These are phyloP conservation scores for Cydonia oblonga DNA, from an alignment of 331 rosid species.

Conservation along the genomic window DNA sequence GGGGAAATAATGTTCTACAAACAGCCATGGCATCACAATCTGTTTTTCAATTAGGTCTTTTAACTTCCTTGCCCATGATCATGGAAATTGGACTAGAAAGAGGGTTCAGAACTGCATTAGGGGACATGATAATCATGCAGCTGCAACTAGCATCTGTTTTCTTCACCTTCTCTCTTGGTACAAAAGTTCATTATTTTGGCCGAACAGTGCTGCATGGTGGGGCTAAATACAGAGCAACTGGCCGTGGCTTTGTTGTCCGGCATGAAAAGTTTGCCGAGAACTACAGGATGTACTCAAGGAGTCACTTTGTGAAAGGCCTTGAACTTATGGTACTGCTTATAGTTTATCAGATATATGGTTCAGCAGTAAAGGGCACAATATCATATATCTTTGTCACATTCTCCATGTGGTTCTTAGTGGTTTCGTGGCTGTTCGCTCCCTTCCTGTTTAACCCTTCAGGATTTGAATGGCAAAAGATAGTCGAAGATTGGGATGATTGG, in stretches of 20 bases:
- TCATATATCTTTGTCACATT: constrained; percentile 37
- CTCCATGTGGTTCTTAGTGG: constrained; percentile 93
- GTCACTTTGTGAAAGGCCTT: constrained; percentile 81
- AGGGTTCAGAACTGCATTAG: constrained; percentile 79
- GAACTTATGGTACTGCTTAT: constrained; percentile 75
- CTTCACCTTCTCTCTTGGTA: constrained; percentile 93
- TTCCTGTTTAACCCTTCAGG: constrained; percentile 95
- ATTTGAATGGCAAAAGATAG: constrained; percentile 98
- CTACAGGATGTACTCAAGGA: constrained; percentile 85
- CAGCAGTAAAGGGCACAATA: constrained; percentile 35
- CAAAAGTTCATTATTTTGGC: constrained; percentile 83
- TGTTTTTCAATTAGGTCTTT: constrained; percentile 74
- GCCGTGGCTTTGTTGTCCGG: constrained; percentile 96
- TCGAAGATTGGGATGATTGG: constrained; percentile 98
- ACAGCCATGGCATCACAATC: constrained; percentile 89
- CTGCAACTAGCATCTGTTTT: constrained; percentile 86
- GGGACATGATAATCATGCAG: constrained; percentile 79
- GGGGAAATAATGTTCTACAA: constrained; percentile 51
- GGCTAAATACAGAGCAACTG: constrained; percentile 94
- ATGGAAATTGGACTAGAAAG: constrained; percentile 98
- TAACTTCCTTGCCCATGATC: constrained; percentile 89
- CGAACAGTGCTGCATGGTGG: constrained; percentile 94
- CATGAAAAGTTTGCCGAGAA: constrained; percentile 93
- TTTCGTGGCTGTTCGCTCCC: constrained; percentile 77
- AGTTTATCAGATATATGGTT: constrained; percentile 58